Percentiles rank a stretch among this genome's conserved stretches.
Evolutionary conservation across 768 basidiomycete species (phyloP).

Genomic region (Calocybe indica): DNA sequence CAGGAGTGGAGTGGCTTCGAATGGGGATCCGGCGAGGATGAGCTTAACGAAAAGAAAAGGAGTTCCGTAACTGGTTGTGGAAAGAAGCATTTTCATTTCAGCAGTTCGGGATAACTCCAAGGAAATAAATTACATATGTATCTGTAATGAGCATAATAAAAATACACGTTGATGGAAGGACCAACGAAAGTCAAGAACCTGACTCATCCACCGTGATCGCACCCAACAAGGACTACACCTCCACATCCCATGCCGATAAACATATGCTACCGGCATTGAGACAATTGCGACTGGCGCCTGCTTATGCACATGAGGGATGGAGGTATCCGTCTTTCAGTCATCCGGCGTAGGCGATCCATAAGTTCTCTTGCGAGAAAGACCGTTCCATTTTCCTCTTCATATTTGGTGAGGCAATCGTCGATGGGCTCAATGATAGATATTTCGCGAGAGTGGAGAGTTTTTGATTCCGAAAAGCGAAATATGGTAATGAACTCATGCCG

Average conservation of each 20-base stretch:
- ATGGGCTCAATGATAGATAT: conserved; percentile 49
- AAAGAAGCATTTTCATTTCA: no score
- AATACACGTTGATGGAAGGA: neutral
- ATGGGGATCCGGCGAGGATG: no score
- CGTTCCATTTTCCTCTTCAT: conserved; percentile 54
- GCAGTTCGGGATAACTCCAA: no score
- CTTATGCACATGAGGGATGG: no score
- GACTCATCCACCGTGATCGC: conserved; percentile 10
- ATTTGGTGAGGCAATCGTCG: conserved; percentile 38
- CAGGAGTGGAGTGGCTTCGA: no score
- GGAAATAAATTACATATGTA: neutral
- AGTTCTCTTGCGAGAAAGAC: conserved; percentile 53
- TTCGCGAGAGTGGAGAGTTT: conserved; percentile 42
- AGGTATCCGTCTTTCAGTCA: conserved; percentile 23
- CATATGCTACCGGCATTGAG: no score
- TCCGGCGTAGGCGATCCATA: conserved; percentile 36
- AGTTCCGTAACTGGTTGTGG: no score
- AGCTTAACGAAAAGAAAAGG: no score
- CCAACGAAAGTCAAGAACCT: no score
- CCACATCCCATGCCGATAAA: no score
- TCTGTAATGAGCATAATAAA: neutral
- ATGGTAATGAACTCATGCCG: conserved; percentile 61
- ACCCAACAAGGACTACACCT: conserved; percentile 1
- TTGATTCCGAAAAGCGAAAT: conserved; percentile 45
- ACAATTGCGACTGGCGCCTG: no score